Evolutionary conservation across 176 grass and related monocot genomes (phyloP), one percentile per base, ranked within the genome.

Genomic region (Echinochloa phyllopogon): DNA sequence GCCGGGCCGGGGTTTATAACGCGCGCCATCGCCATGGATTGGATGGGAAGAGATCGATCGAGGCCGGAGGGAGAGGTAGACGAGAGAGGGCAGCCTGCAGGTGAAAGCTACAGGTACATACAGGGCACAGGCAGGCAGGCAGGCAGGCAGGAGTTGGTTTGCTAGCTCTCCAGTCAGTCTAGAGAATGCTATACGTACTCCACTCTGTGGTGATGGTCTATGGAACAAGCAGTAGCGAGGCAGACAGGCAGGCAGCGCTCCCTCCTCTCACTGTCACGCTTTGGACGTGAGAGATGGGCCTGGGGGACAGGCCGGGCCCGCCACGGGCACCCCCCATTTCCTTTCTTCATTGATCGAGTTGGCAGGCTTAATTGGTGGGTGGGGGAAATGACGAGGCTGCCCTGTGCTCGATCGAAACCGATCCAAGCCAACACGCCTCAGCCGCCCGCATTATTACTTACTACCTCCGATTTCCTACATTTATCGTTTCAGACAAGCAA

Each of bases 281-380:
- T 79, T 83, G 80, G 80, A 79, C 80, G 75, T 79, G 67, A 77
- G 67, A 77, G 38, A 58, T 74, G 69, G 83, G 78, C 8, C 77
- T n/a, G 44, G 83, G 77, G 57, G 47, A 86, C 88, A 90, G 10
- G 6, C 0, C 0, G 48, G 84, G 16, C 84, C 88, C 88, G 24
- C 84, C 79, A 72, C 29, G 29, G 29, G 2, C 29, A 33, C 29
- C 29, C 29, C 29, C 29, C 29, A 1, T 33, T 33, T 33, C 29
- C n/a, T n/a, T 33, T 33, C 29, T 33, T 33, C 29, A 33, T 33
- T 33, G 29, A 33, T 33, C 29, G 29, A 33, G 29, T 33, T 33
- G 29, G 29, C 29, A 33, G 29, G 29, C 29, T 33, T 33, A 33
- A 33, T 33, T 33, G 29, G 29, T 33, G 29, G 29, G 29, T 33